These are phyloP conservation scores for Cercospora canescens DNA, from an alignment of 2,329 filamentous ascomycete genomes.

Conservation along the genomic window DNA sequence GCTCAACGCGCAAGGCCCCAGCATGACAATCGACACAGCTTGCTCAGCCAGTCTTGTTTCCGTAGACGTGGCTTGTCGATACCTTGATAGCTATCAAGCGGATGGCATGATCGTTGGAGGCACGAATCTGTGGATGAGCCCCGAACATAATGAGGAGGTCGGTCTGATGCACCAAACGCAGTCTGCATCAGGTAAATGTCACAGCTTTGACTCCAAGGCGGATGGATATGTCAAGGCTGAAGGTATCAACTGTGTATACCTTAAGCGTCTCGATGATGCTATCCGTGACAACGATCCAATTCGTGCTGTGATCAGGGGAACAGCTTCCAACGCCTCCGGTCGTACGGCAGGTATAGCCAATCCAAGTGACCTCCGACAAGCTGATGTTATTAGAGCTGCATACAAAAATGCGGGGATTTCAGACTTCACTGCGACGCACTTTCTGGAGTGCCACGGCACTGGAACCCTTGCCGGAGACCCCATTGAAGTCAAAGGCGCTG, in stretches of 20 bases:
- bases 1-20: slow-evolving; percentile 14
- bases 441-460: slow-evolving; percentile 30
- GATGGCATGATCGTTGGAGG: neutral
- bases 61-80: too few species aligned
- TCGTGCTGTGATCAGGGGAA: slow-evolving; percentile 5
- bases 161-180: slow-evolving; percentile 33
- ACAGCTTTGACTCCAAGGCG: slow-evolving; percentile 38
- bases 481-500: slow-evolving; percentile 9
- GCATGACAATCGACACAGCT: neutral
- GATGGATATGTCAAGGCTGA: slow-evolving; percentile 56
- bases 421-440: slow-evolving; percentile 7
- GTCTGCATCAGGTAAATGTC: slow-evolving; percentile 28
- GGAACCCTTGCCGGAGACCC: slow-evolving; percentile 25
- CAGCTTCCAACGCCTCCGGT: neutral
- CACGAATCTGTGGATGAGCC: neutral
- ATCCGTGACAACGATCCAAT: slow-evolving; percentile 2
- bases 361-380: slow-evolving; percentile 33
- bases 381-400: slow-evolving; percentile 34
- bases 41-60: neutral
- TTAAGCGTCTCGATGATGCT: slow-evolving; percentile 54
- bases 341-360: neutral
- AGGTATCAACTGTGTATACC: slow-evolving; percentile 51
- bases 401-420: slow-evolving; percentile 39
- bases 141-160: slow-evolving; percentile 13
- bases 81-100: too few species aligned